These are phyloP conservation scores for Luzula sylvatica DNA, from an alignment of 176 grass and related monocot species.

Conservation along the genomic window DNA sequence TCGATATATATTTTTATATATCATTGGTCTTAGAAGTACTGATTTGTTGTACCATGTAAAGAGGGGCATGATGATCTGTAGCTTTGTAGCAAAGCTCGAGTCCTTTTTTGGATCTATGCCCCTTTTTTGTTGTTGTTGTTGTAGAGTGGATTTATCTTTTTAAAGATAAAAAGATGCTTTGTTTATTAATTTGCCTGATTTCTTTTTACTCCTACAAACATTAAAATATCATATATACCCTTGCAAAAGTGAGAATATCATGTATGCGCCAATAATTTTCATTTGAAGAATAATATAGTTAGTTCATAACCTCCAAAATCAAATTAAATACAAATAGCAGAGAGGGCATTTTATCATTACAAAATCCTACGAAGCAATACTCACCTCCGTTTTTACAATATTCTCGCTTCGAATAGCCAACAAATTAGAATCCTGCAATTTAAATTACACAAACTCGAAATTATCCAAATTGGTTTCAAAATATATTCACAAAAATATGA, in stretches of 20 bases:
- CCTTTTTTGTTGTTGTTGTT: slow-evolving; percentile 16
- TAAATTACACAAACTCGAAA: neutral
- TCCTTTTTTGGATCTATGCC: slow-evolving; percentile 6
- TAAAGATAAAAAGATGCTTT: neutral
- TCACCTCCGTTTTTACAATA: slow-evolving; percentile 29
- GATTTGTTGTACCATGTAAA: neutral
- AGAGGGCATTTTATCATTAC: neutral
- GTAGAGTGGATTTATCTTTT: slow-evolving; percentile 9
- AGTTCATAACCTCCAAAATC: slow-evolving; percentile 9
- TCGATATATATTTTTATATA: no score
- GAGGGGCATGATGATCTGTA: slow-evolving; percentile 2
- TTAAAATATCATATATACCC: no score
- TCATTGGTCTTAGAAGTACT: no score
- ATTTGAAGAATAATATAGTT: slow-evolving; percentile 1
- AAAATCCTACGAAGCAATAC: slow-evolving; percentile 24
- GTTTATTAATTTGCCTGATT: slow-evolving; percentile 12
- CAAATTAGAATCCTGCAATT: slow-evolving; percentile 53
- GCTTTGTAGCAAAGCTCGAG: slow-evolving; percentile 7
- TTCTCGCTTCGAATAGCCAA: slow-evolving; percentile 32
- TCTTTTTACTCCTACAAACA: slow-evolving; percentile 2
- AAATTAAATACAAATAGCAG: neutral
- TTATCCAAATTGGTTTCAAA: neutral
- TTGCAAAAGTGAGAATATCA: no score
- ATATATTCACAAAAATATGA: neutral
- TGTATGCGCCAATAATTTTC: slow-evolving; percentile 7